Conservation (phyloP, 139 green algal genomes). For the Chlamydomonas sp. region DNA sequence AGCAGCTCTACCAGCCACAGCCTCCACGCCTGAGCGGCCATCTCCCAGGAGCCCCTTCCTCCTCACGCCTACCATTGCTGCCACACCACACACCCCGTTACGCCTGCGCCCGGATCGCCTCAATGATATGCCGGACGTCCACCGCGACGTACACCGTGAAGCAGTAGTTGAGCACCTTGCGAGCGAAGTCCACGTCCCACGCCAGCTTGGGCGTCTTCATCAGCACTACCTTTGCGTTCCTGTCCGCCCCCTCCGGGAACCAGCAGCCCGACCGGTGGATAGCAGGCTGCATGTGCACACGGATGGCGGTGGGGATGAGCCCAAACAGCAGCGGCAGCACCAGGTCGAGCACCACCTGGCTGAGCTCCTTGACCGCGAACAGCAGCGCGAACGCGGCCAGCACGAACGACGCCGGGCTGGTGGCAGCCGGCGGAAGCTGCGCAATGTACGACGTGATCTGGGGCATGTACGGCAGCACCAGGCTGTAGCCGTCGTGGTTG, state of each 20-base stretch:
- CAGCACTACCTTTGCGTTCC: neutral
- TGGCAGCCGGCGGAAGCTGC: neutral
- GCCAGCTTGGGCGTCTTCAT: slow-evolving; percentile 18
- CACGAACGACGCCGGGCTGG: neutral
- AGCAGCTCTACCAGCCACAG: too few species aligned
- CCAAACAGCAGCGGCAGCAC: slow-evolving; percentile 14
- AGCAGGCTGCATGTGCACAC: slow-evolving; percentile 12
- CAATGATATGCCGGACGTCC: neutral
- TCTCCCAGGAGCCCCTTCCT: too few species aligned
- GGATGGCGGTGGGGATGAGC: neutral
- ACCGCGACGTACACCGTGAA: neutral
- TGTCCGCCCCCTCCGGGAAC: neutral
- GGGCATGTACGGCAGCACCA: neutral
- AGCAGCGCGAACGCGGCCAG: neutral
- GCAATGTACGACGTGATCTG: too few species aligned
- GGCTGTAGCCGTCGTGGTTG: neutral
- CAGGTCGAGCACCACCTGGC: neutral
- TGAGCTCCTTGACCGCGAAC: neutral
- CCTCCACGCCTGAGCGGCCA: too few species aligned
- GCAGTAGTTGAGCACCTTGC: slow-evolving; percentile 25
- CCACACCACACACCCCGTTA: neutral
- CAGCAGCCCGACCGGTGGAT: slow-evolving; percentile 24
- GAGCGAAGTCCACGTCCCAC: slow-evolving; percentile 27
- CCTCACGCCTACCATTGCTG: too few species aligned
- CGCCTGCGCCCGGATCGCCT: neutral